phyloP scores from a whole-genome alignment of 768 basidiomycete genomes.

The Steccherinum ochraceum region DNA sequence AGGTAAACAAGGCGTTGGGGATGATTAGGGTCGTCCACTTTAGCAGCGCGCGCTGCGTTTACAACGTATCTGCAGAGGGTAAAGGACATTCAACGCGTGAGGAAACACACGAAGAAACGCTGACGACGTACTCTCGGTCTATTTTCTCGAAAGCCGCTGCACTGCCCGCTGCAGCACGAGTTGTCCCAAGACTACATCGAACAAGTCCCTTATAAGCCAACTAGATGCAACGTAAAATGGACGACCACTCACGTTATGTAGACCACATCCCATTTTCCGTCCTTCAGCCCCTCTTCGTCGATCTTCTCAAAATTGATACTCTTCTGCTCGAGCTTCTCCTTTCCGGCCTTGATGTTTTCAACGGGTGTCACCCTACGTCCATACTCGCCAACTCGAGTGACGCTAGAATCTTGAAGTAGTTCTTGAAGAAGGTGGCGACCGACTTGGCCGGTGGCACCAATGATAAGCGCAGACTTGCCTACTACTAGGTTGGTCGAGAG shows the following conservation, averaged over 20 bases:
- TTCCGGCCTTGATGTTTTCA: slow-evolving; percentile 25
- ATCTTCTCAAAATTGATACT: slow-evolving; percentile 56
- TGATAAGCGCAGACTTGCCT: slow-evolving; percentile 49
- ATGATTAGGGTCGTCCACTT: slow-evolving; percentile 34
- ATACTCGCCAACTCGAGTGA: slow-evolving; percentile 59
- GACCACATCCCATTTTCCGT: slow-evolving; percentile 67
- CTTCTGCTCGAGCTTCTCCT: slow-evolving; percentile 63
- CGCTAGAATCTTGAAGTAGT: slow-evolving; percentile 51
- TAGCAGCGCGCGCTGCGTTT: slow-evolving; percentile 63
- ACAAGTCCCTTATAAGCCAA: not conserved
- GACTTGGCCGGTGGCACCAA: slow-evolving; percentile 71
- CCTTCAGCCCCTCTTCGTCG: slow-evolving; percentile 41
- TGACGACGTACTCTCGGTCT: slow-evolving; percentile 54
- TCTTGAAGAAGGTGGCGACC: slow-evolving; percentile 57
- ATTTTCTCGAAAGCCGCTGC: slow-evolving; percentile 68
- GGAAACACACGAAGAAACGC: not conserved
- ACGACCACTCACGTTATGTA: slow-evolving; percentile 56
- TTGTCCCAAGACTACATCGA: slow-evolving; percentile 54
- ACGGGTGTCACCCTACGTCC: slow-evolving; percentile 54
- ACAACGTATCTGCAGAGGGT: slow-evolving; percentile 54
- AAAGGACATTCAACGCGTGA: not conserved
- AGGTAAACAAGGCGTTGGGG: slow-evolving; percentile 64
- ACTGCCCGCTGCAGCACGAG: slow-evolving; percentile 46
- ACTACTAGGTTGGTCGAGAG: too few relatives aligned
- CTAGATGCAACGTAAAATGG: not conserved